phyloP scores from a whole-genome alignment of 2,329 filamentous ascomycete genomes.

The Purpureocillium takamizusanense region DNA sequence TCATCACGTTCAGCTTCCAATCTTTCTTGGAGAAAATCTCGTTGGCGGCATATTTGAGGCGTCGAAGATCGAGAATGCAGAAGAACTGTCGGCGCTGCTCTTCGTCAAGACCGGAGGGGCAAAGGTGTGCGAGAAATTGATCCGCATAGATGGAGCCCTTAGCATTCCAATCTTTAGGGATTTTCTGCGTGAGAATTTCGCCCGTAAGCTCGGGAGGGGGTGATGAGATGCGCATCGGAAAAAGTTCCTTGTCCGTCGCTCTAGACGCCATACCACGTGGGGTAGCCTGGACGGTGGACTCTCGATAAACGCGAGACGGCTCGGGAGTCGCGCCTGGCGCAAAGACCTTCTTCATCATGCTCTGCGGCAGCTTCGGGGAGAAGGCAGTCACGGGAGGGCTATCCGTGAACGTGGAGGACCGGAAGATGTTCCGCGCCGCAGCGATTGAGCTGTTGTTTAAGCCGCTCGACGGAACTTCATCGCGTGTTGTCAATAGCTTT shows the following conservation, averaged over 20 bases:
- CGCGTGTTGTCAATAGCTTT: constrained; percentile 24
- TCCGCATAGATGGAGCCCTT: constrained; percentile 50
- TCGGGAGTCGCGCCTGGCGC: constrained; percentile 35
- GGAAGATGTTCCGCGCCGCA: constrained; percentile 31
- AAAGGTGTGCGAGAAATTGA: constrained; percentile 48
- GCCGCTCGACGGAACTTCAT: constrained; percentile 24
- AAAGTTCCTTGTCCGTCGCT: constrained; percentile 41
- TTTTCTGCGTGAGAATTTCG: constrained; percentile 41
- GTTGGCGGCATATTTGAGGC: constrained; percentile 52
- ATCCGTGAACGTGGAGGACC: constrained; percentile 26
- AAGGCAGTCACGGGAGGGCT: constrained; percentile 26
- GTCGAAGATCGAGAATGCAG: constrained; percentile 51
- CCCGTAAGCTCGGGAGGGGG: constrained; percentile 48
- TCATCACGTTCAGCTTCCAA: constrained; percentile 53
- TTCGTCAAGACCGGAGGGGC: constrained; percentile 48
- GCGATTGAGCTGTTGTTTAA: constrained; percentile 25
- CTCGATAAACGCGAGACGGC: constrained; percentile 31
- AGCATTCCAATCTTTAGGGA: constrained; percentile 42
- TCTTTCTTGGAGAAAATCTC: constrained; percentile 53
- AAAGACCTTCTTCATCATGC: constrained; percentile 38
- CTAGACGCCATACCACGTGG: constrained; percentile 41
- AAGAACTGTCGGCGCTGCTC: constrained; percentile 54
- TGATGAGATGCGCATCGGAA: constrained; percentile 49
- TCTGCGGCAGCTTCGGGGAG: constrained; percentile 35
- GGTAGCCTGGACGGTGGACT: constrained; percentile 35